phyloP scores from a whole-genome alignment of 768 basidiomycete genomes.

The Boletus fagicola region DNA sequence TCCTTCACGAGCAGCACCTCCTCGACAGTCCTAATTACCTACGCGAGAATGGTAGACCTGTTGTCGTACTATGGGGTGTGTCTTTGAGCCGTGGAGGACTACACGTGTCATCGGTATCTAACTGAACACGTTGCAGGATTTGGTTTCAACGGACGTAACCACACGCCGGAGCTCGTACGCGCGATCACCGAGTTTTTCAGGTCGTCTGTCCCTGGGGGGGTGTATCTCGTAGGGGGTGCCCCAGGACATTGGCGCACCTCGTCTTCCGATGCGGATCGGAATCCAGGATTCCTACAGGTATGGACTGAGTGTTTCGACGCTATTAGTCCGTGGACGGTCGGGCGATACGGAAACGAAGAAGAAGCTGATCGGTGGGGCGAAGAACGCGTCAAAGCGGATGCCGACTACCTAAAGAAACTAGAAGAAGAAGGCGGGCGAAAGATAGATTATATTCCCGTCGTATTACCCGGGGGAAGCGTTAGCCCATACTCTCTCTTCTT shows the following conservation, averaged over 20 bases:
- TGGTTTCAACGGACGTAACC: slow-evolving; percentile 60
- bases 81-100: neutral
- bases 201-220: slow-evolving; percentile 65
- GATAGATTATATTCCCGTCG: slow-evolving; percentile 81
- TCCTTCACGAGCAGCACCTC: slow-evolving; percentile 57
- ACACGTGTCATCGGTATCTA: neutral
- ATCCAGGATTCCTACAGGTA: slow-evolving; percentile 62
- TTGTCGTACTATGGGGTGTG: slow-evolving; percentile 72
- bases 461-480: slow-evolving; percentile 80
- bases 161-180: slow-evolving; percentile 58
- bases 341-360: slow-evolving; percentile 58
- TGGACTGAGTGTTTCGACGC: slow-evolving; percentile 81
- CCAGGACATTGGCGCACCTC: slow-evolving; percentile 77
- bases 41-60: slow-evolving; percentile 64
- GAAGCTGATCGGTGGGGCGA: slow-evolving; percentile 65
- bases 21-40: slow-evolving; percentile 75
- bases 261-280: slow-evolving; percentile 63
- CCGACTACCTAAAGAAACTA: slow-evolving; percentile 53
- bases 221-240: slow-evolving; percentile 68
- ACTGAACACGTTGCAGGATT: slow-evolving; percentile 47
- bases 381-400: slow-evolving; percentile 61
- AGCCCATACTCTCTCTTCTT: slow-evolving; percentile 28
- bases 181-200: slow-evolving; percentile 58
- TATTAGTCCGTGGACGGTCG: slow-evolving; percentile 82
- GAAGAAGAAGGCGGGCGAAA: slow-evolving; percentile 47